phyloP scores from a whole-genome alignment of 2,329 filamentous ascomycete species.

The Hypoxylon sp. region DNA sequence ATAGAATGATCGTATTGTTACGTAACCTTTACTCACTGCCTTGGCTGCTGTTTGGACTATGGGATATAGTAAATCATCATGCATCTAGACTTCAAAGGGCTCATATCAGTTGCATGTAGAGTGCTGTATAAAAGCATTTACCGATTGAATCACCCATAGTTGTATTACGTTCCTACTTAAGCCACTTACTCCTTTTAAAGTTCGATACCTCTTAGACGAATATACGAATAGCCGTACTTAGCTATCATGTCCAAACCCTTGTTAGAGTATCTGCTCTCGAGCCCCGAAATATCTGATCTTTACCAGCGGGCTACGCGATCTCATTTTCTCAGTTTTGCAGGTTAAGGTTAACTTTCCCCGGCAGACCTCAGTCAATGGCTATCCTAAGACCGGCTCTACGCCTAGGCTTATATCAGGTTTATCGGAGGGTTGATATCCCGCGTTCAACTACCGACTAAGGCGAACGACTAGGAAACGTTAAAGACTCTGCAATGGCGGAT shows the following conservation, averaged over 20 bases:
- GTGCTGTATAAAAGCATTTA: constrained; percentile 4
- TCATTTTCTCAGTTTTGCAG: constrained; percentile 50
- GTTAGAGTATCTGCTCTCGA: constrained; percentile 45
- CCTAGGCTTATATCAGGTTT: constrained; percentile 54
- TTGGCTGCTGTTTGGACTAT: constrained; percentile 2
- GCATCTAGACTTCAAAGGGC: neutral
- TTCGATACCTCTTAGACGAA: neutral
- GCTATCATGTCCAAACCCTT: constrained; percentile 42
- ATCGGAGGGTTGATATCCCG: constrained; percentile 53
- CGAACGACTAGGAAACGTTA: constrained; percentile 21
- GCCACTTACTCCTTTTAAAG: neutral
- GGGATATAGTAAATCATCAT: neutral
- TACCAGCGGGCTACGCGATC: constrained; percentile 51
- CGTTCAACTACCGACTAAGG: constrained; percentile 45
- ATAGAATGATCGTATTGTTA: constrained; percentile 36
- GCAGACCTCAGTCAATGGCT: constrained; percentile 51
- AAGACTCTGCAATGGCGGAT: constrained; percentile 50
- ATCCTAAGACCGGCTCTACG: constrained; percentile 54
- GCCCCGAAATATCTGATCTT: constrained; percentile 44
- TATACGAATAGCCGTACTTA: constrained; percentile 1
- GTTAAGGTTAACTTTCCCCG: constrained; percentile 49
- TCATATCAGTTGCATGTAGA: constrained; percentile 1
- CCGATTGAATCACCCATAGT: neutral
- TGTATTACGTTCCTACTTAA: constrained; percentile 1
- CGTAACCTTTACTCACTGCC: constrained; percentile 27